Percentiles rank a stretch among this genome's conserved stretches.
These are phyloP conservation scores for Volvox carteri DNA, from an alignment of 163 green algal species.

Conservation along the genomic window DNA sequence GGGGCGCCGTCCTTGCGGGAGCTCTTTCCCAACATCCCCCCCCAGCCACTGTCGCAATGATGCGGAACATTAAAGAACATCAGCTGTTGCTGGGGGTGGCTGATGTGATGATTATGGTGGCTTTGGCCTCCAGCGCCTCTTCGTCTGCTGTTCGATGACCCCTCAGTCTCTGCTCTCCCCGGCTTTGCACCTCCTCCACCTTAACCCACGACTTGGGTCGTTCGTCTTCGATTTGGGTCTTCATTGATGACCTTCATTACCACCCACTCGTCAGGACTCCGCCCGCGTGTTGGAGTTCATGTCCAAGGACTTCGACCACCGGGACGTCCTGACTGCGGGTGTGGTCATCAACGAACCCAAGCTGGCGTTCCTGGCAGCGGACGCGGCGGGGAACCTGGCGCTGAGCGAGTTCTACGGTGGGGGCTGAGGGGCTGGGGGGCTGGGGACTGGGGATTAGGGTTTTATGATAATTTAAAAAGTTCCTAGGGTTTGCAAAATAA, in stretches of 20 bases:
- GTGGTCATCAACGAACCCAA: slow-evolving; percentile 85
- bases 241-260: too few relatives aligned
- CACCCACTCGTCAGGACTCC: slow-evolving; percentile 40
- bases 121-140: not conserved
- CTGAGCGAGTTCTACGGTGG: slow-evolving; percentile 78
- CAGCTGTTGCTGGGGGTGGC: not conserved
- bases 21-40: not conserved
- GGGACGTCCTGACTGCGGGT: slow-evolving; percentile 73
- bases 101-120: too few relatives aligned
- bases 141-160: not conserved
- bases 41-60: too few relatives aligned
- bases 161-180: not conserved
- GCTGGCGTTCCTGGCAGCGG: slow-evolving; percentile 79
- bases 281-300: slow-evolving; percentile 70
- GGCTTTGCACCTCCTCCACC: too few relatives aligned
- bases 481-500: too few relatives aligned
- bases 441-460: not conserved
- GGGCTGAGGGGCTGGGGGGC: not conserved
- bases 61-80: too few relatives aligned
- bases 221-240: too few relatives aligned
- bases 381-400: slow-evolving; percentile 77
- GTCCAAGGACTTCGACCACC: slow-evolving; percentile 79
- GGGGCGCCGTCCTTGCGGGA: too few relatives aligned
- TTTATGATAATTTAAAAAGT: too few relatives aligned
- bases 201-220: too few relatives aligned